Evolutionary conservation across 208 protist species (phyloP).

Genomic region (Trypanosoma mega): DNA sequence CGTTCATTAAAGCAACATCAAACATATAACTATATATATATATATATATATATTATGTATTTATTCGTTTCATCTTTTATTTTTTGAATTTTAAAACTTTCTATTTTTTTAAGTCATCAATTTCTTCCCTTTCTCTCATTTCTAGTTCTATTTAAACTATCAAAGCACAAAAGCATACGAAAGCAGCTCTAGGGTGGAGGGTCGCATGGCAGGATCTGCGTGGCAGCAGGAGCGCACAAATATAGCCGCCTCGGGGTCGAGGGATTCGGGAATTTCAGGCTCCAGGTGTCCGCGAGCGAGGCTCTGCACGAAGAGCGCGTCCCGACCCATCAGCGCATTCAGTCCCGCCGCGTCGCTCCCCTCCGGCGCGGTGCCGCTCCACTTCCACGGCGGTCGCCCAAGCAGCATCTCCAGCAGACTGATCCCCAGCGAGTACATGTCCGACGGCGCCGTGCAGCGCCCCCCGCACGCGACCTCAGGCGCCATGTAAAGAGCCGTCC

Average conservation of each 20-base stretch:
- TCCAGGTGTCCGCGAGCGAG: constrained; percentile 48
- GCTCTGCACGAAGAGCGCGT: constrained; percentile 55
- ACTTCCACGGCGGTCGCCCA: constrained; percentile 68
- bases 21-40: too few relatives aligned
- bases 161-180: constrained; percentile 55
- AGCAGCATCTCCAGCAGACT: constrained; percentile 80
- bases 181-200: constrained; percentile 52
- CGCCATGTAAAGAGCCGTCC: constrained; percentile 82
- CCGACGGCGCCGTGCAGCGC: constrained; percentile 52
- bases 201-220: constrained; percentile 43
- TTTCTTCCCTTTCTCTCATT: too few relatives aligned
- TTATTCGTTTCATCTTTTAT: too few relatives aligned
- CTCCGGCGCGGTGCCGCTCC: constrained; percentile 30
- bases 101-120: too few relatives aligned
- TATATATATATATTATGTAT: too few relatives aligned
- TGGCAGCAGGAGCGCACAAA: constrained; percentile 57
- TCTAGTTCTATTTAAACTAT: too few relatives aligned
- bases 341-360: constrained; percentile 33
- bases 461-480: constrained; percentile 70
- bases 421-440: constrained; percentile 83
- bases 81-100: too few relatives aligned
- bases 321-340: constrained; percentile 37
- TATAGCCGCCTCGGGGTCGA: constrained; percentile 48
- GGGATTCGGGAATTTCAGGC: constrained; percentile 51
- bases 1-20: too few relatives aligned